phyloP scores from a whole-genome alignment of 139 green algal genomes.

The Chlorella sp. region DNA sequence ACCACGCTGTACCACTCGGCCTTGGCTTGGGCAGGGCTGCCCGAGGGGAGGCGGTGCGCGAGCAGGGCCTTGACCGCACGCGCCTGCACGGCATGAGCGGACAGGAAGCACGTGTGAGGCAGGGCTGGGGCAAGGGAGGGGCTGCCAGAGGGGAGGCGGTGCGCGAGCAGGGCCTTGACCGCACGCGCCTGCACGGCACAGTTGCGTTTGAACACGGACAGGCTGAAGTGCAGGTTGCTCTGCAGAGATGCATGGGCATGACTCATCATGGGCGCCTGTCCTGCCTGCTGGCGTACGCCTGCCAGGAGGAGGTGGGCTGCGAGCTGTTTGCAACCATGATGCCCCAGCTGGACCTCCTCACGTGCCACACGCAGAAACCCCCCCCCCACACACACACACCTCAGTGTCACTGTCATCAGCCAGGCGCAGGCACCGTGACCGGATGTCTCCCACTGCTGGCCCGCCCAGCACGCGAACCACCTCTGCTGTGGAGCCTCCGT shows the following conservation, averaged over 20 bases:
- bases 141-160: conserved; percentile 68
- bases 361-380: too few relatives aligned
- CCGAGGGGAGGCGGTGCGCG: conserved; percentile 74
- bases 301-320: too few relatives aligned
- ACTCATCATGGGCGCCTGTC: too few relatives aligned
- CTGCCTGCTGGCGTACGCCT: too few relatives aligned
- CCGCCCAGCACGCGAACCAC: conserved; percentile 96
- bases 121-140: not conserved
- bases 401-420: conserved; percentile 83
- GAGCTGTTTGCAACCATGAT: too few relatives aligned
- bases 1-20: conserved; percentile 79
- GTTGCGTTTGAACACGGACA: too few relatives aligned
- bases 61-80: conserved; percentile 80
- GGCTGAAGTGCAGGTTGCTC: too few relatives aligned
- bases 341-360: too few relatives aligned
- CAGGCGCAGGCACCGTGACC: conserved; percentile 89
- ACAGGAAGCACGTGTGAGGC: not conserved
- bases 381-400: conserved; percentile 25
- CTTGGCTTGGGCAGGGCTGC: conserved; percentile 49
- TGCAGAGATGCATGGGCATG: too few relatives aligned
- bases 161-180: conserved; percentile 80
- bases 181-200: conserved; percentile 45
- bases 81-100: conserved; percentile 42
- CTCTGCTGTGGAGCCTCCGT: conserved; percentile 94
- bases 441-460: conserved; percentile 95